These are phyloP conservation scores for Leccinum boreale DNA, from an alignment of 768 basidiomycete genomes.

Conservation along the genomic window DNA sequence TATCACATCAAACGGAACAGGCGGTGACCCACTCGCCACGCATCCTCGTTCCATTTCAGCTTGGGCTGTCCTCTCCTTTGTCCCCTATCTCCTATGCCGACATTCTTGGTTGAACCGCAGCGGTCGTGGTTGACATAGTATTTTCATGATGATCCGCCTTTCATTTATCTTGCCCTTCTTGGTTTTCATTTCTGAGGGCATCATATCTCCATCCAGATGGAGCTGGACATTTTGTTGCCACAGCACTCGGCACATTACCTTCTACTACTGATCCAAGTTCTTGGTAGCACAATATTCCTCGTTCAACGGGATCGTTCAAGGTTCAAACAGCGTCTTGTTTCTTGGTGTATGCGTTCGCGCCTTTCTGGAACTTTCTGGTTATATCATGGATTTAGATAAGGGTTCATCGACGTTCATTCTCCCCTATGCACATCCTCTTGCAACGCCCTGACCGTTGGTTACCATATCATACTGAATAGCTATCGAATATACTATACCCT, in stretches of 20 bases:
- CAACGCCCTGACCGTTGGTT: not conserved
- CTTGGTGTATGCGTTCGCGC: conserved; percentile 2
- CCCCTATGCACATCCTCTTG: not conserved
- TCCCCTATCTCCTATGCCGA: not conserved
- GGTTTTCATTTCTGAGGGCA: not conserved
- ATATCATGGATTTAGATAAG: not conserved
- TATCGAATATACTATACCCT: not conserved
- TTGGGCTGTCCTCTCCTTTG: conserved; percentile 17
- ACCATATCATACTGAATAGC: not conserved
- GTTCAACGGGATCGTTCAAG: not conserved
- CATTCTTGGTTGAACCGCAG: conserved; percentile 1
- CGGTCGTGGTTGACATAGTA: not conserved
- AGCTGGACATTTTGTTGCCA: conserved; percentile 18
- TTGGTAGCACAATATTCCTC: not conserved
- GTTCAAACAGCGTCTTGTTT: not conserved
- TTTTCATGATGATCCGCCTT: conserved; percentile 5
- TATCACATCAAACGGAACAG: not conserved
- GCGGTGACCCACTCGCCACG: not conserved
- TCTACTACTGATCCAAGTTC: not conserved
- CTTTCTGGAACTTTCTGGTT: not conserved
- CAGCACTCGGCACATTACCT: not conserved
- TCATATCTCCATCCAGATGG: conserved; percentile 17
- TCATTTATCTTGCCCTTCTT: conserved; percentile 1
- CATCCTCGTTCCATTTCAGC: conserved; percentile 4
- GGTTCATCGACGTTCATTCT: not conserved